Percentiles rank a stretch among this genome's conserved stretches.
These are phyloP conservation scores for Globisporangium mamillatum DNA, from an alignment of 352 stramenopile species.

Conservation along the genomic window DNA sequence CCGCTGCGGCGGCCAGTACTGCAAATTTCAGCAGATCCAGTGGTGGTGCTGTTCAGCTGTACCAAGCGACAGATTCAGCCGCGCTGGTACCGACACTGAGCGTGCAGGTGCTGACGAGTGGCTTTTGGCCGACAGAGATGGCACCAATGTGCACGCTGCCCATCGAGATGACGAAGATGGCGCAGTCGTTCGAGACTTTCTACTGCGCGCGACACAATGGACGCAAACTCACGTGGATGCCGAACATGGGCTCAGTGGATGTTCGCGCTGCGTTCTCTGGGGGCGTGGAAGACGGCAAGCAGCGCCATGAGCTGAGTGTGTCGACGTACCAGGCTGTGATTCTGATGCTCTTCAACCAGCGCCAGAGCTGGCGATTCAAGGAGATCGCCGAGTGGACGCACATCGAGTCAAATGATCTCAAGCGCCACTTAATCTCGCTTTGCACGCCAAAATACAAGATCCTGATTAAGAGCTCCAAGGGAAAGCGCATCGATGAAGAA, in stretches of 20 bases:
- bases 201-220: conserved; percentile 95
- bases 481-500: conserved; percentile 94
- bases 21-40: conserved; percentile 2
- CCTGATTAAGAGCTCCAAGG: conserved; percentile 96
- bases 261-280: conserved; percentile 88
- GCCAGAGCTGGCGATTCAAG: conserved; percentile 71
- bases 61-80: conserved; percentile 11
- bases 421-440: conserved; percentile 96
- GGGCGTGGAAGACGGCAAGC: conserved; percentile 43
- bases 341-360: conserved; percentile 96
- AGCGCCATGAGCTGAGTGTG: conserved; percentile 94
- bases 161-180: conserved; percentile 66
- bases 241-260: conserved; percentile 91
- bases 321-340: conserved; percentile 99
- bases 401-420: conserved; percentile 88
- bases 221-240: conserved; percentile 95
- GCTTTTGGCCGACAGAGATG: conserved; percentile 86
- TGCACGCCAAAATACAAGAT: conserved; percentile 98
- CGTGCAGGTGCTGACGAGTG: conserved; percentile 83
- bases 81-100: conserved; percentile 35
- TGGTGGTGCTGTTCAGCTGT: neutral
- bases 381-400: conserved; percentile 89
- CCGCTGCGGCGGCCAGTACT: conserved; percentile 17
- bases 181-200: conserved; percentile 90
- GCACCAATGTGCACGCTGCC: conserved; percentile 87